Evolutionary conservation across 2,329 filamentous ascomycete species (phyloP).

Genomic region (Amphichorda felina): DNA sequence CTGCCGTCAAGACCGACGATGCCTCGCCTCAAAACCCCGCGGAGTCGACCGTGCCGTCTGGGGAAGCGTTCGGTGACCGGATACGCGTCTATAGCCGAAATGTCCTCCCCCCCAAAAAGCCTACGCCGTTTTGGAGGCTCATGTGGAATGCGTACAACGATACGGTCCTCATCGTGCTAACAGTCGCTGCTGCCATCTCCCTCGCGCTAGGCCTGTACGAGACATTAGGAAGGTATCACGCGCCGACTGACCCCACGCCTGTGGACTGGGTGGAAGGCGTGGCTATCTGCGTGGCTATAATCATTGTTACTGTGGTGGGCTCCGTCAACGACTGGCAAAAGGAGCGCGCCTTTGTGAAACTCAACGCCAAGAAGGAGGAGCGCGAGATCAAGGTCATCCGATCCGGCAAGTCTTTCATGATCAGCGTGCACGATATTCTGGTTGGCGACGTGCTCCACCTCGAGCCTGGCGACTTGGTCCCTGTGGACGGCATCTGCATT

Average conservation of each 20-base stretch:
- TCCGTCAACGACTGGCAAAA: constrained; percentile 58
- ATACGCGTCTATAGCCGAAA: constrained; percentile 49
- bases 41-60: background rate
- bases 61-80: constrained; percentile 29
- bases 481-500: constrained; percentile 60
- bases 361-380: constrained; percentile 52
- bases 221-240: constrained; percentile 39
- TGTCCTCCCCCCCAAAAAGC: constrained; percentile 49
- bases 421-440: constrained; percentile 54
- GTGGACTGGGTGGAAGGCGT: constrained; percentile 59
- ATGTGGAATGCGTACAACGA: constrained; percentile 60
- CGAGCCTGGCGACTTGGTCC: constrained; percentile 57
- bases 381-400: constrained; percentile 55
- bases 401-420: constrained; percentile 50
- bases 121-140: constrained; percentile 46
- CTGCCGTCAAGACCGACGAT: background rate
- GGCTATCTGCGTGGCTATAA: constrained; percentile 52
- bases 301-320: constrained; percentile 52
- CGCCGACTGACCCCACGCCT: constrained; percentile 22
- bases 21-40: background rate
- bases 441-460: constrained; percentile 61
- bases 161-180: constrained; percentile 55
- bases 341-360: constrained; percentile 50
- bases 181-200: constrained; percentile 52
- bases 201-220: constrained; percentile 57